These are phyloP conservation scores for Penstemon eatonii DNA, from an alignment of 257 asterid genomes.

Conservation along the genomic window DNA sequence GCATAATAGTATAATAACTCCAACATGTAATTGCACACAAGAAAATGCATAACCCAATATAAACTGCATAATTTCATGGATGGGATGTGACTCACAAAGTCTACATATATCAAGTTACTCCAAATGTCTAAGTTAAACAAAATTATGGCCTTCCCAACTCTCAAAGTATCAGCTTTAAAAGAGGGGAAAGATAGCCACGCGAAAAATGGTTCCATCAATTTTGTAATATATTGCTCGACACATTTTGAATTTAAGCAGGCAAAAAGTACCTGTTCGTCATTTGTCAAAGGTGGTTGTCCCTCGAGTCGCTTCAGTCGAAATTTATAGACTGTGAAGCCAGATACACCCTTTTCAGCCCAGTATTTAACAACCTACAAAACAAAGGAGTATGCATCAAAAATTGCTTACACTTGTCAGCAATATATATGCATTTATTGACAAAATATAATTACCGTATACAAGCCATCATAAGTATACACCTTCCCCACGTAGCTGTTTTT, in stretches of 20 bases:
- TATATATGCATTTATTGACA: background rate
- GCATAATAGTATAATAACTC: background rate
- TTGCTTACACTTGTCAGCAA: background rate
- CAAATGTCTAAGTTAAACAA: background rate
- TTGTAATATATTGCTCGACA: background rate
- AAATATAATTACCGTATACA: conserved; percentile 60
- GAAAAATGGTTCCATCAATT: background rate
- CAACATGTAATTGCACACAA: background rate
- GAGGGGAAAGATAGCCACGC: background rate
- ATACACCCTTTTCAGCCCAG: conserved; percentile 90
- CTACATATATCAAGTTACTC: background rate
- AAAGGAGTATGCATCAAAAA: conserved; percentile 19
- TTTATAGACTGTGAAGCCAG: conserved; percentile 82
- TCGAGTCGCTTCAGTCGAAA: conserved; percentile 66
- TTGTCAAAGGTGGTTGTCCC: conserved; percentile 79
- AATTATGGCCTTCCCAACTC: background rate
- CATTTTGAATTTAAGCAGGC: conserved; percentile 5
- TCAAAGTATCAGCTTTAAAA: background rate
- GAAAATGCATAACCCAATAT: background rate
- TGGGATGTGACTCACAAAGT: background rate
- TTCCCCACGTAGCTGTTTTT: conserved; percentile 74
- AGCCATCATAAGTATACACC: conserved; percentile 91
- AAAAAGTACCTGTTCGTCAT: conserved; percentile 57
- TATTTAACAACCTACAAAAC: conserved; percentile 58
- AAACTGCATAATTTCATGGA: background rate